These are phyloP conservation scores for Russula vinacea DNA, from an alignment of 768 basidiomycete species.

Conservation along the genomic window DNA sequence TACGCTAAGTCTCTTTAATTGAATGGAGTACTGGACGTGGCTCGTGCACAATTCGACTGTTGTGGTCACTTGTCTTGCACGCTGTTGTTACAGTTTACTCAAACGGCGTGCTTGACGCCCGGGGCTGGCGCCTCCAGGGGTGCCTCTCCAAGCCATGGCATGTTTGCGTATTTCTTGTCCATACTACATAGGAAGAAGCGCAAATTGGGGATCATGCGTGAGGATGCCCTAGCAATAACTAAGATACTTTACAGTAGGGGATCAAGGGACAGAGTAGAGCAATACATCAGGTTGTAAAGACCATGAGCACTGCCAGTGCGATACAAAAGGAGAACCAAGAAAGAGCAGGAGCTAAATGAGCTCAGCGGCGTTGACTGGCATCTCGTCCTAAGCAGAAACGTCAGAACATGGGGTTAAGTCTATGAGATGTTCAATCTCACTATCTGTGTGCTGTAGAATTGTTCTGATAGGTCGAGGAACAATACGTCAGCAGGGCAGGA, in stretches of 20 bases:
- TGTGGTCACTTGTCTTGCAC: background rate
- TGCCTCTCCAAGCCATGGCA: background rate
- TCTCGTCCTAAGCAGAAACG: constrained; percentile 71
- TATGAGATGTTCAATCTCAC: constrained; percentile 43
- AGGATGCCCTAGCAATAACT: constrained; percentile 13
- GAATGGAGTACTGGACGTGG: background rate
- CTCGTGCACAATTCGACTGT: background rate
- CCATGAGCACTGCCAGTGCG: constrained; percentile 15
- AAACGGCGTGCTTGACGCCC: background rate
- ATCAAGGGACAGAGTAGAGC: constrained; percentile 1
- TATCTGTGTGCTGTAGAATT: constrained; percentile 95
- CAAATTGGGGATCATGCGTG: background rate
- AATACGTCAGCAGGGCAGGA: background rate
- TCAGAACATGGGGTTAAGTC: constrained; percentile 30
- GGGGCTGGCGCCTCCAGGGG: background rate
- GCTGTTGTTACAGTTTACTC: background rate
- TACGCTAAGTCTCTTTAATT: background rate
- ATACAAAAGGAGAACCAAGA: constrained; percentile 16
- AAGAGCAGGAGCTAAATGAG: constrained; percentile 59
- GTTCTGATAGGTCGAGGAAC: constrained; percentile 50
- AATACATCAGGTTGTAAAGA: constrained; percentile 16
- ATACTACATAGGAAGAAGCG: constrained; percentile 2
- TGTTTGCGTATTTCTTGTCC: background rate
- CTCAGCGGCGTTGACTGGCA: constrained; percentile 98
- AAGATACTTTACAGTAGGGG: constrained; percentile 25